phyloP scores from a whole-genome alignment of 2,329 filamentous ascomycete species.

The Fusarium clavum region DNA sequence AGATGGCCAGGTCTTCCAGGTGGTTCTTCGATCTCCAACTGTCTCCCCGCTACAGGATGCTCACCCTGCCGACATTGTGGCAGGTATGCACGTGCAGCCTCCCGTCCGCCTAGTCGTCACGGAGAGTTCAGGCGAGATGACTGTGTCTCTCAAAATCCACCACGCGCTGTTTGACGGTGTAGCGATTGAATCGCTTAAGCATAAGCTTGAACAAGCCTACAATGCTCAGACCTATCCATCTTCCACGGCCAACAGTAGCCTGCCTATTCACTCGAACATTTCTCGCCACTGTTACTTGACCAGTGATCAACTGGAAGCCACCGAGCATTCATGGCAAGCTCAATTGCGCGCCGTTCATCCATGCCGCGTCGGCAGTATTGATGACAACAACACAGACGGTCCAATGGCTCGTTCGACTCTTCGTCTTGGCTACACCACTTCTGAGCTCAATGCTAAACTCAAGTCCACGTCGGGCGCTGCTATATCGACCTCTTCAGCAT shows the following conservation, averaged over 20 bases:
- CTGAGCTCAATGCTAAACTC: slow-evolving; percentile 8
- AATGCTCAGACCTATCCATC: accelerated
- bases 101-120: neutral
- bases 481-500: neutral
- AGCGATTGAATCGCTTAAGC: slow-evolving; percentile 8
- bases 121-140: accelerated
- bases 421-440: neutral
- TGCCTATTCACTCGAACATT: neutral
- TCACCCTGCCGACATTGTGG: neutral
- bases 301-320: neutral
- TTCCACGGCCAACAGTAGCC: accelerated
- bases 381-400: neutral
- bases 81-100: slow-evolving; percentile 4
- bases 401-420: slow-evolving; percentile 15
- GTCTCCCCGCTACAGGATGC: neutral
- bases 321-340: slow-evolving; percentile 3
- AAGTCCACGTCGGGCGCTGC: neutral
- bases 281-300: neutral
- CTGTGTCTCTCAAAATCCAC: slow-evolving; percentile 14
- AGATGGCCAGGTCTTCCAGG: slow-evolving; percentile 19
- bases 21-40: neutral
- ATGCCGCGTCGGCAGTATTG: neutral
- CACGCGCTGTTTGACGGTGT: slow-evolving; percentile 25
- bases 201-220: slow-evolving; percentile 6
- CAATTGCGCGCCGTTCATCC: neutral